Percentiles rank a stretch among this genome's conserved stretches.
Conservation (phyloP, 2,329 filamentous ascomycete genomes). For the Acarospora socialis region DNA sequence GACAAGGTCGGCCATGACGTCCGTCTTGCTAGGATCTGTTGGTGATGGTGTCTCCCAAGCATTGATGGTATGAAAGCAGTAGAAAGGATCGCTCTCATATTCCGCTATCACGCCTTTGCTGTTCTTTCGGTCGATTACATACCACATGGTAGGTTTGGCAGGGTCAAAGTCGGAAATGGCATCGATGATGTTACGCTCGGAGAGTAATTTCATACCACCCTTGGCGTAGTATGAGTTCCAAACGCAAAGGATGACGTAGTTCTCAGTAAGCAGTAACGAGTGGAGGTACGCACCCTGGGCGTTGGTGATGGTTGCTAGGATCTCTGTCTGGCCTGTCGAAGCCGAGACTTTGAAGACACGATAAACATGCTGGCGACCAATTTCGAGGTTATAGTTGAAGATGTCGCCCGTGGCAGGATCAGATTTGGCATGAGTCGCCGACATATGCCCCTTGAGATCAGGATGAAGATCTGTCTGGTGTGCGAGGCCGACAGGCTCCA, state of each 20-base stretch:
- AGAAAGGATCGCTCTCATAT: constrained; percentile 54
- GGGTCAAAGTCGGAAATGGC: constrained; percentile 50
- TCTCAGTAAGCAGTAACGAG: constrained; percentile 59
- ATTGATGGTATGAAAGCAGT: constrained; percentile 70
- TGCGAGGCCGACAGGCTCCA: constrained; percentile 56
- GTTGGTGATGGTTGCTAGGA: constrained; percentile 52
- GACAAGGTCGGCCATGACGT: constrained; percentile 52
- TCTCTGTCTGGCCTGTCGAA: constrained; percentile 48
- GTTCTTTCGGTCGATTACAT: constrained; percentile 53
- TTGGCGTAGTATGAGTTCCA: constrained; percentile 49
- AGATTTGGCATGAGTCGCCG: constrained; percentile 55
- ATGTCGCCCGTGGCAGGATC: constrained; percentile 61
- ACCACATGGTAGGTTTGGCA: constrained; percentile 48
- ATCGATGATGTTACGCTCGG: constrained; percentile 53
- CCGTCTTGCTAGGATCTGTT: constrained; percentile 23
- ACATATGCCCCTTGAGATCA: constrained; percentile 49
- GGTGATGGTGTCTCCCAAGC: constrained; percentile 49
- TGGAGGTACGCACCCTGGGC: constrained; percentile 58
- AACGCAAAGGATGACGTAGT: constrained; percentile 59
- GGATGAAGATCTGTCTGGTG: constrained; percentile 50
- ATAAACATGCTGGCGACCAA: constrained; percentile 46
- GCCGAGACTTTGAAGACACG: constrained; percentile 54
- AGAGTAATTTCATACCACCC: constrained; percentile 46
- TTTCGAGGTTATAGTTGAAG: constrained; percentile 68
- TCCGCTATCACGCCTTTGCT: constrained; percentile 52